These are phyloP conservation scores for Calonectria pteridis DNA, from an alignment of 2,329 filamentous ascomycete genomes.

Conservation along the genomic window DNA sequence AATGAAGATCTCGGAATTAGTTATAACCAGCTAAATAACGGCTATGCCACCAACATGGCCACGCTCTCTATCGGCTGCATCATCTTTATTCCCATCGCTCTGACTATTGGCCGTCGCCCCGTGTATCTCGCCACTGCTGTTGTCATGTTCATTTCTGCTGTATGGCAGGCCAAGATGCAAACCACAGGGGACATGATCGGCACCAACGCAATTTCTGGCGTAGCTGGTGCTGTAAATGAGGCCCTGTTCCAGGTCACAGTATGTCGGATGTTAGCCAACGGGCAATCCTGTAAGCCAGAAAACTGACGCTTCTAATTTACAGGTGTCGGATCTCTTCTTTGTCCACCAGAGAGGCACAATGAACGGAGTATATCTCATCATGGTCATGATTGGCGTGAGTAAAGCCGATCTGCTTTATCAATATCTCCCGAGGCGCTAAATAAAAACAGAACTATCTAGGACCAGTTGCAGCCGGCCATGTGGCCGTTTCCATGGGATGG, in stretches of 20 bases:
- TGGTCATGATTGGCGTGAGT: conserved; percentile 35
- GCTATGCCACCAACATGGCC: conserved; percentile 44
- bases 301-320: neutral
- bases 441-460: conserved; percentile 31
- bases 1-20: conserved; percentile 36
- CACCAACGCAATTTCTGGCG: conserved; percentile 44
- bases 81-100: conserved; percentile 49
- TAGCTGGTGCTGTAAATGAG: conserved; percentile 54
- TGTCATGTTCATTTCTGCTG: conserved; percentile 34
- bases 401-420: fast-evolving
- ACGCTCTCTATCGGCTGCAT: conserved; percentile 48
- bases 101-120: conserved; percentile 47
- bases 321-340: conserved; percentile 47
- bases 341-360: conserved; percentile 47
- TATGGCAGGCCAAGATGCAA: conserved; percentile 43
- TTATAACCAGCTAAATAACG: conserved; percentile 40
- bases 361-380: conserved; percentile 40
- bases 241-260: conserved; percentile 53
- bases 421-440: fast-evolving
- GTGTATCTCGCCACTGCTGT: conserved; percentile 44
- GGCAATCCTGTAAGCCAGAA: too few species aligned
- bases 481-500: conserved; percentile 26
- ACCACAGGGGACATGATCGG: conserved; percentile 38
- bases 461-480: conserved; percentile 30
- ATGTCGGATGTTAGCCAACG: neutral